Percentiles rank a stretch among this genome's conserved stretches.
phyloP scores from a whole-genome alignment of 257 asterid species.

The Ilex aquifolium region DNA sequence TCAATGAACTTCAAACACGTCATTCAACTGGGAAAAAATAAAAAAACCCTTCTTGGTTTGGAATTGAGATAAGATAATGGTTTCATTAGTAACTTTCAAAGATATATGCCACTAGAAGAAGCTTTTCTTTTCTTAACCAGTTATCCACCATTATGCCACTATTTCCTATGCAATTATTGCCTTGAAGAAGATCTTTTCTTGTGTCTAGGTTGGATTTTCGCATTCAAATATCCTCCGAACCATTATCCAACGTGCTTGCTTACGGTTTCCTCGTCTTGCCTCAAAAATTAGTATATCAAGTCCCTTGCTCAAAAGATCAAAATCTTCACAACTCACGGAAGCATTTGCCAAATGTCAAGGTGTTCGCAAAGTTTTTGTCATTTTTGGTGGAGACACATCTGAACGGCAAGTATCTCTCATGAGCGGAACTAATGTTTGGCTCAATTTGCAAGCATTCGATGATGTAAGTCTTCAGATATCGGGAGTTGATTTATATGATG shows the following conservation, averaged over 20 bases:
- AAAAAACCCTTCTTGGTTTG: too few species aligned
- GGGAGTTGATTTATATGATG: neutral
- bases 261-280: constrained; percentile 61
- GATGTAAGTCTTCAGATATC: constrained; percentile 51
- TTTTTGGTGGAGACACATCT: constrained; percentile 85
- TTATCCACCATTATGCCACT: neutral
- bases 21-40: too few species aligned
- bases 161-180: neutral
- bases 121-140: neutral
- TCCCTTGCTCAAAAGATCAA: constrained; percentile 26
- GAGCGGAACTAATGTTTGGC: constrained; percentile 97
- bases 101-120: neutral
- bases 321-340: constrained; percentile 28
- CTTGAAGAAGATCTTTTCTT: neutral
- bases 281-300: constrained; percentile 38
- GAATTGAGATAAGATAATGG: neutral
- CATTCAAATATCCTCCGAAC: constrained; percentile 82
- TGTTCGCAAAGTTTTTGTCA: constrained; percentile 52
- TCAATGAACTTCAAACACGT: too few species aligned
- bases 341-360: constrained; percentile 21
- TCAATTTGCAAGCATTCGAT: constrained; percentile 68
- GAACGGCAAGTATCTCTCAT: constrained; percentile 92
- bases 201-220: constrained; percentile 79
- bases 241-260: constrained; percentile 72
- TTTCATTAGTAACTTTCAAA: neutral